phyloP scores from a whole-genome alignment of 1,139 yeast species.

The Debaryomyces coudertii region DNA sequence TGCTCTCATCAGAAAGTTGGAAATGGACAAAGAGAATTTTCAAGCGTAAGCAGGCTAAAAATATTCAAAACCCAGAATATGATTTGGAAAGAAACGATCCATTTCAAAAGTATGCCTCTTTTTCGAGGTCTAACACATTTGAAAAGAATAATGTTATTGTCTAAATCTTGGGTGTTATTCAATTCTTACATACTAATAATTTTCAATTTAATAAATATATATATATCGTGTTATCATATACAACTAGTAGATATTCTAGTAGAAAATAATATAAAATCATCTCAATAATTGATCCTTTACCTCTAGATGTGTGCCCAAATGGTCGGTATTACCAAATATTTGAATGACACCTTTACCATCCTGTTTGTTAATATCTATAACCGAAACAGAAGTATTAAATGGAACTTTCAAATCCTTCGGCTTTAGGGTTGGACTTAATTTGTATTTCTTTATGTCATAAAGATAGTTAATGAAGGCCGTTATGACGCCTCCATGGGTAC shows the following conservation, averaged over 20 bases:
- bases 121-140: conserved; percentile 52
- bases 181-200: not conserved
- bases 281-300: conserved; percentile 52
- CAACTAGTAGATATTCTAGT: not conserved
- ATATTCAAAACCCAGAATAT: conserved; percentile 59
- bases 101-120: conserved; percentile 62
- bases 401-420: conserved; percentile 59
- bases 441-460: conserved; percentile 38
- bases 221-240: not conserved
- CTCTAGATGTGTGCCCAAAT: conserved; percentile 60
- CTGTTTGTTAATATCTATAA: conserved; percentile 54
- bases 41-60: conserved; percentile 35
- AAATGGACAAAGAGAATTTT: conserved; percentile 65
- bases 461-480: conserved; percentile 58
- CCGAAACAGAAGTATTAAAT: conserved; percentile 72
- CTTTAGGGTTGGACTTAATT: conserved; percentile 38
- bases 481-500: conserved; percentile 89
- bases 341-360: conserved; percentile 46
- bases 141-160: conserved; percentile 19
- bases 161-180: conserved; percentile 6
- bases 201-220: not conserved
- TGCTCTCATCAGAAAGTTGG: conserved; percentile 63
- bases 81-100: conserved; percentile 68
- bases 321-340: conserved; percentile 62
- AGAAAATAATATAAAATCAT: conserved; percentile 16